phyloP scores from a whole-genome alignment of 1,284 basidiomycete genomes.

The Cystobasidium slooffiae region DNA sequence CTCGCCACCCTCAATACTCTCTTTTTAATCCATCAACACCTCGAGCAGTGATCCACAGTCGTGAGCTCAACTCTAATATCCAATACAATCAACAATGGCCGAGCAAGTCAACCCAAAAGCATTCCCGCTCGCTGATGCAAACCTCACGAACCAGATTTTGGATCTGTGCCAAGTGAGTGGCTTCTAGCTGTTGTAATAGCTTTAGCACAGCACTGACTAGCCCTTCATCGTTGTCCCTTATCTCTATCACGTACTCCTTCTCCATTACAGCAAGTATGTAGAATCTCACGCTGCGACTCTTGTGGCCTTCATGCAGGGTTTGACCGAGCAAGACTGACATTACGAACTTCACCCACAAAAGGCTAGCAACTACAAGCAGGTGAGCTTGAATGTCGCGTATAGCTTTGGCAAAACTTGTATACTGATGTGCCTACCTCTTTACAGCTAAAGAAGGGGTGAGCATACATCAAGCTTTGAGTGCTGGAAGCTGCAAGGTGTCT shows the following conservation, averaged over 20 bases:
- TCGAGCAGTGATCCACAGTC: constrained; percentile 28
- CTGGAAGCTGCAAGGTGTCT: not conserved
- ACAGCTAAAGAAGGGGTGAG: constrained; percentile 63
- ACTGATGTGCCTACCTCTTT: not conserved
- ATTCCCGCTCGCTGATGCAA: constrained; percentile 87
- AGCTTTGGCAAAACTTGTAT: not conserved
- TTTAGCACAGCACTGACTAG: not conserved
- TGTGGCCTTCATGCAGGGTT: constrained; percentile 9
- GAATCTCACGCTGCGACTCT: not conserved
- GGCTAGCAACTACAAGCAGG: constrained; percentile 46
- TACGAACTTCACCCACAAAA: constrained; percentile 39
- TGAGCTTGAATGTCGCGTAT: not conserved
- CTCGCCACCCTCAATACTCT: not conserved
- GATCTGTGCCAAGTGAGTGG: constrained; percentile 51
- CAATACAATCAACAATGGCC: constrained; percentile 21
- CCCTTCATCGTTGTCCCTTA: not conserved
- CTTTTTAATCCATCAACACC: not conserved
- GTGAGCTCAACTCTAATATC: constrained; percentile 15
- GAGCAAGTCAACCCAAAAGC: constrained; percentile 59
- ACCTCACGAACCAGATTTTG: constrained; percentile 89
- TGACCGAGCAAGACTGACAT: constrained; percentile 18
- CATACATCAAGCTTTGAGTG: constrained; percentile 65
- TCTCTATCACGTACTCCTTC: not conserved
- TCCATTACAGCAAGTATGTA: constrained; percentile 22
- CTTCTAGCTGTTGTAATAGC: not conserved